These are phyloP conservation scores for Thalia dealbata DNA, from an alignment of 176 grass and related monocot genomes.

Conservation along the genomic window DNA sequence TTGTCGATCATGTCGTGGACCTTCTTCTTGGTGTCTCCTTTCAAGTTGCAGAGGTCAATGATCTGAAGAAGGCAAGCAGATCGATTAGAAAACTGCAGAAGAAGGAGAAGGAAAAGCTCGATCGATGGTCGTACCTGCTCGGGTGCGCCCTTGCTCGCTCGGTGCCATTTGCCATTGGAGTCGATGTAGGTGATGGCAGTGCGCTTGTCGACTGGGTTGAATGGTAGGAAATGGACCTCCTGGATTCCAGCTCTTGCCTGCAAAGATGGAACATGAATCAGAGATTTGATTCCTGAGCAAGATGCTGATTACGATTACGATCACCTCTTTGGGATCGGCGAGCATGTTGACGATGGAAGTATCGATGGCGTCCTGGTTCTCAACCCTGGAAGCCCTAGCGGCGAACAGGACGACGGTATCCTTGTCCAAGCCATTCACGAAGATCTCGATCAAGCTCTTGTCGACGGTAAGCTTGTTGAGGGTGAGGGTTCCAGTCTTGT, in stretches of 20 bases:
- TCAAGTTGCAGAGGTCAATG: conserved; percentile 70
- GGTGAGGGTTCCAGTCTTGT: conserved; percentile 90
- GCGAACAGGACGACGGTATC: conserved; percentile 72
- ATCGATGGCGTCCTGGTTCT: conserved; percentile 95
- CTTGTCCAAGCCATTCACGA: conserved; percentile 44
- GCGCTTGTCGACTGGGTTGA: conserved; percentile 91
- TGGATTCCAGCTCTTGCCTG: conserved; percentile 62
- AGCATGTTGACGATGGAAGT: conserved; percentile 81
- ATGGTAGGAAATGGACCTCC: conserved; percentile 89
- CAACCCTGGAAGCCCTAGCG: conserved; percentile 69
- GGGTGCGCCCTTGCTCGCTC: conserved; percentile 82
- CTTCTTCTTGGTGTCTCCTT: conserved; percentile 51
- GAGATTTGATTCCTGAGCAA: no score
- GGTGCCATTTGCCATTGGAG: conserved; percentile 61
- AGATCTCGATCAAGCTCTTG: conserved; percentile 75
- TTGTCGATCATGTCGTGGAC: conserved; percentile 60
- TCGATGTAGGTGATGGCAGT: conserved; percentile 92
- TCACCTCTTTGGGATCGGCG: conserved; percentile 68
- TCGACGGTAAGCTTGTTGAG: conserved; percentile 96
- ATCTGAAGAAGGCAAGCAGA: conserved; percentile 33
- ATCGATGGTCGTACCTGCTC: conserved; percentile 36
- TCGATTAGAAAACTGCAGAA: neutral
- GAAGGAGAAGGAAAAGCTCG: neutral
- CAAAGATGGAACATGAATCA: neutral
- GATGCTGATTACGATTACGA: no score